Base-by-base conservation (phyloP, 768 basidiomycete genomes). In the Boletus rex-veris region DNA sequence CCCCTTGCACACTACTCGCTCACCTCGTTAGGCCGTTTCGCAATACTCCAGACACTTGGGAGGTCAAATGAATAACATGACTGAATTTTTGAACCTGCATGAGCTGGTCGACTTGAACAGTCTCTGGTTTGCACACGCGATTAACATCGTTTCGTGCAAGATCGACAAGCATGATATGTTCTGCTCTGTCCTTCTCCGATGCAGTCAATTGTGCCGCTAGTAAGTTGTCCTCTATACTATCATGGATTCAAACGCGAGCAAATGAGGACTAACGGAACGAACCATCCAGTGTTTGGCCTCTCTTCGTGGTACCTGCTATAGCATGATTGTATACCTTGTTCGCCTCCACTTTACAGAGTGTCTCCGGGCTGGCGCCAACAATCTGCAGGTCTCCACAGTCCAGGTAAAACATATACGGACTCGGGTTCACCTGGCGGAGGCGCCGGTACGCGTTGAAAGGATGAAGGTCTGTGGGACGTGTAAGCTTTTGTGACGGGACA, bases 161-260 rank as follows among this genome's bases (percentile, higher is more conserved):
- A 72, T 99, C 97, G 52, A 98, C 92, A 53, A 99, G 84, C 97
- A 98, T 98, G 70, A 98, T 93, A 68, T 99, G 96, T 68, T 99
- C 97, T 39, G 97, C 94, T 30, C 92, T 81, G 66, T 99, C 97
- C 71, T 99, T 99, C 62, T 91, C 90, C 0, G 93, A 97, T 21
- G 83, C 78, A 31, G 85, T 73, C 14, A 99, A 79, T 35, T 84
- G 81, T 15, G 83, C 78, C 9, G 88, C 88, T 7, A 98, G 76
- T 55, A 76, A 74, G 53, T 83, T 83, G 68, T 99, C 97, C 88
- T 99, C 97, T 98, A 66, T n/a, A 31, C 38, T 16, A 30, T n/a
- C 33, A 52, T 44, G 47, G 35, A 42, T 53, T 59, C 46, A 41
- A 48, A 52, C 33, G 18, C 48, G 41, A 53, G 16, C 52, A 37